Evolutionary conservation across 805 yeast genomes (phyloP).

Genomic region (Ogataea pini): DNA sequence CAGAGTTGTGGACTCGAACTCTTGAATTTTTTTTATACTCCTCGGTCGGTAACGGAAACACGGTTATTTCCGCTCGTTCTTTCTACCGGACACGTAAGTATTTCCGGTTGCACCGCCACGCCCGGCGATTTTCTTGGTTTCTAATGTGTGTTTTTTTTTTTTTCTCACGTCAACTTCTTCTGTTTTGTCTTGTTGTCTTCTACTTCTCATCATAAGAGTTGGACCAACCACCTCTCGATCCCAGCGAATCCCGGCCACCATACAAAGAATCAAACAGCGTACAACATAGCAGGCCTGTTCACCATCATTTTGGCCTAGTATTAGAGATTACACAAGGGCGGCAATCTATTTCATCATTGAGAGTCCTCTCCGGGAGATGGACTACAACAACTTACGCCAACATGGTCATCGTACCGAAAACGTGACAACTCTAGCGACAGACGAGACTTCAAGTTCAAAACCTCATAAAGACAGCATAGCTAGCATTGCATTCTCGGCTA

Average conservation of each 20-base stretch:
- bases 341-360: not conserved
- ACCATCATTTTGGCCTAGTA: no score
- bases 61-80: not conserved
- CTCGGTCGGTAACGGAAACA: not conserved
- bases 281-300: not conserved
- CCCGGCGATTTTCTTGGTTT: constrained; percentile 2
- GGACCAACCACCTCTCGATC: not conserved
- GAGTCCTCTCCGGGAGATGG: constrained; percentile 2
- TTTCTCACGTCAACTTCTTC: constrained; percentile 1
- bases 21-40: not conserved
- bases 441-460: not conserved
- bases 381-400: constrained; percentile 6
- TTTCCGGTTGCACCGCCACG: constrained; percentile 3
- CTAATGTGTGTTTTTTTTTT: not conserved
- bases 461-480: constrained; percentile 1
- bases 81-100: not conserved
- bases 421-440: not conserved
- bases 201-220: not conserved
- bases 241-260: not conserved
- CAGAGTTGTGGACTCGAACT: no score
- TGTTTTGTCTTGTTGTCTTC: constrained; percentile 6
- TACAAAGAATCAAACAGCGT: not conserved
- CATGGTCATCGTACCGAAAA: not conserved
- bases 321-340: not conserved
- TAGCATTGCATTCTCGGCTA: constrained; percentile 1